phyloP scores from a whole-genome alignment of 768 basidiomycete genomes.

The Lepiota brunneoincarnata region DNA sequence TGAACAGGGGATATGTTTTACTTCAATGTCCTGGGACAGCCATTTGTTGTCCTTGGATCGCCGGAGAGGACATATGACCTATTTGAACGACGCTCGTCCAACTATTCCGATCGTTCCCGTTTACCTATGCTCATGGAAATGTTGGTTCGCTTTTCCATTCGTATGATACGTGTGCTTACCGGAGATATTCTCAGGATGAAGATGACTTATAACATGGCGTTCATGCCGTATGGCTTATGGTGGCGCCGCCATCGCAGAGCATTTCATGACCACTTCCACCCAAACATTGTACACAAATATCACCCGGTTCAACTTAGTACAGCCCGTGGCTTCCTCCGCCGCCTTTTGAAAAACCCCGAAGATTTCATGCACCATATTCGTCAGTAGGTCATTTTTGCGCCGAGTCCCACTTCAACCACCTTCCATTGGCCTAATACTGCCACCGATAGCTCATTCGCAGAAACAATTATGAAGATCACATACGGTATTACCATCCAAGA shows the following conservation, averaged over 20 bases:
- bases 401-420: too few relatives aligned
- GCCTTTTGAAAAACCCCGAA: constrained; percentile 17
- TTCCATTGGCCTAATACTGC: too few relatives aligned
- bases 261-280: constrained; percentile 17
- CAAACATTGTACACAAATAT: constrained; percentile 8
- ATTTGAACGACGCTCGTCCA: constrained; percentile 49
- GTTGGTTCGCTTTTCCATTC: constrained; percentile 26
- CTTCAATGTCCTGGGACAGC: constrained; percentile 39
- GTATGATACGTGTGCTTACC: not conserved
- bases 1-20: constrained; percentile 49
- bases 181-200: constrained; percentile 15
- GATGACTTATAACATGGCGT: constrained; percentile 40
- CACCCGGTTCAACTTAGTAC: not conserved
- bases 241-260: constrained; percentile 45
- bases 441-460: constrained; percentile 28
- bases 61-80: constrained; percentile 42
- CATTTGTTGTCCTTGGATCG: constrained; percentile 22
- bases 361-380: too few relatives aligned
- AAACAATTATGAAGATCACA: constrained; percentile 26
- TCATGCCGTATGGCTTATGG: constrained; percentile 36
- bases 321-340: constrained; percentile 25
- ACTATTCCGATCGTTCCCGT: constrained; percentile 49
- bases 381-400: too few relatives aligned
- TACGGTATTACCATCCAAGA: constrained; percentile 31
- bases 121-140: constrained; percentile 49